Conservation (phyloP, 2,329 filamentous ascomycete genomes). For the Phaeoacremonium minimum region DNA sequence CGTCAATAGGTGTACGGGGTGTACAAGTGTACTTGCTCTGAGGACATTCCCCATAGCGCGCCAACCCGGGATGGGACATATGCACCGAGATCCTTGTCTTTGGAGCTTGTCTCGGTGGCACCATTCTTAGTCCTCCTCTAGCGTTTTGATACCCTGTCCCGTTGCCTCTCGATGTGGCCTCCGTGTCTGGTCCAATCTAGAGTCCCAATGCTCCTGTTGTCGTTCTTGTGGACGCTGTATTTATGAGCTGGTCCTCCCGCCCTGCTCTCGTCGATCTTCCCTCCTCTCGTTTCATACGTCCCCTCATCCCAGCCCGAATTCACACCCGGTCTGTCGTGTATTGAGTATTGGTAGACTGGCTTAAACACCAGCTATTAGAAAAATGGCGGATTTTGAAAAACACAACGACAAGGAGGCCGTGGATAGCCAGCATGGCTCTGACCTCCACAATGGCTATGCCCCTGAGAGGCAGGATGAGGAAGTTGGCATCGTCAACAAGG, state of each 20-base stretch:
- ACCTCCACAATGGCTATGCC: constrained; percentile 10
- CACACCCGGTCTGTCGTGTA: no score
- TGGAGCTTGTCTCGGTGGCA: background rate
- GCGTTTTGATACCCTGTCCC: background rate
- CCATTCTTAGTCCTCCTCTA: background rate
- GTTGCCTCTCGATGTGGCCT: background rate
- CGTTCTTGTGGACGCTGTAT: no score
- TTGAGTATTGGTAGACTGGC: no score
- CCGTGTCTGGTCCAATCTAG: no score
- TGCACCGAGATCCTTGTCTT: background rate
- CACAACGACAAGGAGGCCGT: constrained; percentile 14
- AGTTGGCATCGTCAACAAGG: constrained; percentile 26
- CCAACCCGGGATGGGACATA: background rate
- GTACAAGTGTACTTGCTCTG: no score
- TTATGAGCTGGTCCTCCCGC: no score
- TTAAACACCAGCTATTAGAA: no score
- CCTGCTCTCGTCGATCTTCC: background rate
- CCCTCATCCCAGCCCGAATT: no score
- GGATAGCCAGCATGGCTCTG: constrained; percentile 11
- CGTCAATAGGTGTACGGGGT: no score
- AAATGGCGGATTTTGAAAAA: constrained; percentile 21
- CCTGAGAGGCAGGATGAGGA: constrained; percentile 24
- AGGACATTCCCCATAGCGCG: no score
- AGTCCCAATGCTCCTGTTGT: no score
- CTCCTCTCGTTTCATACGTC: background rate